Base-by-base conservation (phyloP, 2,329 filamentous ascomycete genomes). In the Aspergillus aculeatinus region DNA sequence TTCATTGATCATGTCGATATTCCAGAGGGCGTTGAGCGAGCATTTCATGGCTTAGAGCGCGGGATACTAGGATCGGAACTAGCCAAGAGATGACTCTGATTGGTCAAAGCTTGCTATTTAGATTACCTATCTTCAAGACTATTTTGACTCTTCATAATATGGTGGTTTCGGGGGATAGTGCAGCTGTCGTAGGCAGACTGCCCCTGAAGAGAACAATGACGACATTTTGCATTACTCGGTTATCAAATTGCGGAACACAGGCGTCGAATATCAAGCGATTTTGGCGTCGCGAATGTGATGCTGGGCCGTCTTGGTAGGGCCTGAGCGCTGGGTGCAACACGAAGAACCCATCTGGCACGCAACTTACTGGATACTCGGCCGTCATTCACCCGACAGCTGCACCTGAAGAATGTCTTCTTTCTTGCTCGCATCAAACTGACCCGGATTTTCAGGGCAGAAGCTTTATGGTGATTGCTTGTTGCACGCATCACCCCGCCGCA, bases 1-100 rank as follows among this genome's bases (percentile, higher is more conserved):
- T 82, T 80, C 56, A 81, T 81, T 59, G 63, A 65, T 6, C 78
- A 81, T 68, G 77, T 81, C 14, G 74, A 79, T 63, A 66, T 81
- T 48, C 76, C 77, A 0, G 55, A 42, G 2, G 66, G 71, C 4
- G 70, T 79, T 14, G 71, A 77, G 54, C 60, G 53, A 9, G 76
- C 77, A 16, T 79, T 48, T 55, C 29, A 19, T 4, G 33, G 25
- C n/a, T n/a, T 55, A 4, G 74, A 72, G 58, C 21, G 50, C 39
- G 48, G 51, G 39, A 29, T 44, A 1, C 39, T 21, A 44, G 39
- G 42, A 31, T 29, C n/a, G 39, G 42, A 53, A n/a, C 52, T 12
- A 44, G 56, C 42, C 19, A 58, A 52, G 39, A 44, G 56, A 44
- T 58, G 51, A 44, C 5, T 19, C 6, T 19, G 29, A 31, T 57